phyloP scores from a whole-genome alignment of 2,329 filamentous ascomycete species.

The Rasamsonia emersonii region DNA sequence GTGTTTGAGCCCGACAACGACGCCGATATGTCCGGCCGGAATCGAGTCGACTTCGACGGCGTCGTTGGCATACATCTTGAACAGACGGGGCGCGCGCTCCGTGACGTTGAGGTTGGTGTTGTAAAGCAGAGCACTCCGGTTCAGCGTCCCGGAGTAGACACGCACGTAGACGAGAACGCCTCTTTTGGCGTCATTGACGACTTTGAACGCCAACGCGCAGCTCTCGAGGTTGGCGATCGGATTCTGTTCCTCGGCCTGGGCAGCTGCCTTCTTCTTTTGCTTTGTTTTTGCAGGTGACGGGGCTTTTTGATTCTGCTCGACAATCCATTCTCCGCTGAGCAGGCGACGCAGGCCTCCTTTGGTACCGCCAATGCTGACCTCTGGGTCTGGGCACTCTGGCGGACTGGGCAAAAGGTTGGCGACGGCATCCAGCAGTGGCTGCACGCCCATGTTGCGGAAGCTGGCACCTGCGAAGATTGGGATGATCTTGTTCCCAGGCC shows the following conservation, averaged over 20 bases:
- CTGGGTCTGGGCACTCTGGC: constrained; percentile 66
- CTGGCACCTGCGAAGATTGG: constrained; percentile 88
- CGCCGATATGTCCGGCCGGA: constrained; percentile 81
- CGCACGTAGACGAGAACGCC: constrained; percentile 87
- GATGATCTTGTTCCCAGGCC: constrained; percentile 59
- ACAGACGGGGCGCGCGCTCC: constrained; percentile 69
- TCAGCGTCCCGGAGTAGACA: constrained; percentile 77
- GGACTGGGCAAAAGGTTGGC: constrained; percentile 82
- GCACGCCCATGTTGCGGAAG: constrained; percentile 87
- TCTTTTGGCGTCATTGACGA: constrained; percentile 76
- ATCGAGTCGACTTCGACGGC: constrained; percentile 77
- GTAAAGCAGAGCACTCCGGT: constrained; percentile 66
- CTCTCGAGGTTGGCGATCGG: constrained; percentile 55
- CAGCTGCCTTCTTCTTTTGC: constrained; percentile 33
- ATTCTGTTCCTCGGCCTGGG: constrained; percentile 38
- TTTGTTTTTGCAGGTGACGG: constrained; percentile 27
- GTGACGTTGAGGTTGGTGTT: constrained; percentile 77
- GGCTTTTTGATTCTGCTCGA: constrained; percentile 26
- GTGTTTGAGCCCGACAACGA: constrained; percentile 79
- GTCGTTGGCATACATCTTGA: constrained; percentile 85
- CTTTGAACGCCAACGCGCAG: constrained; percentile 77
- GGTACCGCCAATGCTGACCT: constrained; percentile 58
- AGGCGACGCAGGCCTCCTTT: constrained; percentile 47
- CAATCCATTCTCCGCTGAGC: constrained; percentile 37
- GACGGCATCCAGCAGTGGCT: constrained; percentile 81